phyloP scores from a whole-genome alignment of 1,284 basidiomycete species.

The Singerocomus rubriflavus region DNA sequence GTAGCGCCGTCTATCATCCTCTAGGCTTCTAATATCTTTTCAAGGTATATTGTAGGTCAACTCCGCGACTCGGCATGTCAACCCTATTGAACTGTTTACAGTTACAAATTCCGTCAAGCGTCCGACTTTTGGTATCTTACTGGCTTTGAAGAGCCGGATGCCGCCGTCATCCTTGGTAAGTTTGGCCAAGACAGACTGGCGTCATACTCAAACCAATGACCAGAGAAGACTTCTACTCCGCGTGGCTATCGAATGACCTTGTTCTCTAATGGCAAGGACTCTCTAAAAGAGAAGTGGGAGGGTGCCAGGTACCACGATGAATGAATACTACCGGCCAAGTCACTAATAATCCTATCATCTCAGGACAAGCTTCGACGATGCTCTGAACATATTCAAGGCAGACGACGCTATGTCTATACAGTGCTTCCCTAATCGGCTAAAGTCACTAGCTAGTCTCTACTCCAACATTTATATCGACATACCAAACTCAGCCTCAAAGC shows the following conservation, averaged over 20 bases:
- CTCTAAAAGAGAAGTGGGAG: constrained; percentile 87
- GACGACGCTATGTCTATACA: constrained; percentile 67
- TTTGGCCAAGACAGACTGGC: neutral
- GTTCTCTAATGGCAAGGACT: constrained; percentile 80
- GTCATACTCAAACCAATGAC: constrained; percentile 2
- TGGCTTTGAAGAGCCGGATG: constrained; percentile 92
- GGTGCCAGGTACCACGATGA: constrained; percentile 60
- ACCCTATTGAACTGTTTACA: constrained; percentile 33
- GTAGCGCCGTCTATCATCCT: constrained; percentile 33
- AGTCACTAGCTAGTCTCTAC: constrained; percentile 37
- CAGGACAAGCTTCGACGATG: constrained; percentile 61
- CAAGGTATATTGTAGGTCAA: constrained; percentile 48
- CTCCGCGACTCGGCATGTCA: neutral
- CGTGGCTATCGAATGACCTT: constrained; percentile 87
- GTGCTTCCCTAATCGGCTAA: constrained; percentile 51
- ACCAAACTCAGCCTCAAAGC: constrained; percentile 27
- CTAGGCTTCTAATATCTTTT: constrained; percentile 12
- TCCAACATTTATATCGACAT: constrained; percentile 43
- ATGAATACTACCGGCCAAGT: neutral
- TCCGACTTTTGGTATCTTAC: constrained; percentile 95
- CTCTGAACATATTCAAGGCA: constrained; percentile 65
- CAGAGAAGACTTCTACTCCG: constrained; percentile 62
- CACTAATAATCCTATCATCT: constrained; percentile 2
- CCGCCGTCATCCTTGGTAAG: constrained; percentile 80
- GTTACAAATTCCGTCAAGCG: constrained; percentile 93